Evolutionary conservation across 2,329 filamentous ascomycete genomes (phyloP).

Genomic region (Microsporum canis): DNA sequence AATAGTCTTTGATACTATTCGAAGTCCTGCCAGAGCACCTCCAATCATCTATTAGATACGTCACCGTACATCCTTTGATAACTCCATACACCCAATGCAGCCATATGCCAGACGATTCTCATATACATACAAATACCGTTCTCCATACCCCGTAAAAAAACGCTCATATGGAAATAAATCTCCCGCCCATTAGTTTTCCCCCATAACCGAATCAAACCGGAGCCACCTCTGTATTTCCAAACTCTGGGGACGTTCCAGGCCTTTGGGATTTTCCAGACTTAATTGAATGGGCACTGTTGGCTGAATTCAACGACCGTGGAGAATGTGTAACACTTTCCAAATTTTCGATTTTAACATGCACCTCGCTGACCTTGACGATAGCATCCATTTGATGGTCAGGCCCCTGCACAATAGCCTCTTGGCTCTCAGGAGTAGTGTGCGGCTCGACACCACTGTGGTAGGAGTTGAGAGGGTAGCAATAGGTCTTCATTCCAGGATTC

Average conservation of each 20-base stretch:
- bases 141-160: too few species aligned
- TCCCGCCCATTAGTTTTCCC: background rate
- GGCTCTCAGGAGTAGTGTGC: background rate
- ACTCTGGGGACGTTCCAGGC: background rate
- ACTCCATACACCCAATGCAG: too few species aligned
- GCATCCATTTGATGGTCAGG: background rate
- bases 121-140: too few species aligned
- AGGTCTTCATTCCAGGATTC: background rate
- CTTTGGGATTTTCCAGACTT: background rate
- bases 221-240: background rate
- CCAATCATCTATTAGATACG: too few species aligned
- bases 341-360: constrained; percentile 5
- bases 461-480: background rate
- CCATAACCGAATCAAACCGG: background rate
- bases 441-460: background rate
- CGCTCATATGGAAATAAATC: too few species aligned
- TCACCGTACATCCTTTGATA: too few species aligned
- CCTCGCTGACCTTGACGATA: constrained; percentile 5
- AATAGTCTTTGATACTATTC: too few species aligned
- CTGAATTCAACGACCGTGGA: background rate
- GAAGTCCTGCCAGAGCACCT: too few species aligned
- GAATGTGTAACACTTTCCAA: background rate
- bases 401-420: constrained; percentile 5
- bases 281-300: background rate
- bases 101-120: too few species aligned